Percentiles rank a stretch among this genome's conserved stretches.
These are phyloP conservation scores for Hypomontagnella submonticulosa DNA, from an alignment of 495 filamentous ascomycete genomes.

Conservation along the genomic window DNA sequence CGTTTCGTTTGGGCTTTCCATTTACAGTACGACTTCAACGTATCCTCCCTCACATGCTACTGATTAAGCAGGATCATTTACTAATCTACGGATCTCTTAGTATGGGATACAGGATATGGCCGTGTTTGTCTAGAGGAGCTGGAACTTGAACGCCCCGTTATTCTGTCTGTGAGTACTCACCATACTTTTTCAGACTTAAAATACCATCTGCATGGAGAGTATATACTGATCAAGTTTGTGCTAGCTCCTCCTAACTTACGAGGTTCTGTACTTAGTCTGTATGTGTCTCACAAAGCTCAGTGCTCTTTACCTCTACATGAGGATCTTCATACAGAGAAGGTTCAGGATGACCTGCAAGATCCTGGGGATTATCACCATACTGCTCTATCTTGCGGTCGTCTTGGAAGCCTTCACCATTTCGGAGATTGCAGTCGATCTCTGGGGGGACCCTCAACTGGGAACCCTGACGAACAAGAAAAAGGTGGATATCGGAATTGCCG, in stretches of 20 bases:
- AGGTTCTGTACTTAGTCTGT: conserved; percentile 12
- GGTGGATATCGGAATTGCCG: conserved; percentile 40
- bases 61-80: neutral
- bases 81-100: conserved; percentile 1
- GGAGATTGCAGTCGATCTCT: conserved; percentile 46
- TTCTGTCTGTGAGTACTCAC: conserved; percentile 22
- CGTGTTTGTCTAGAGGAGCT: neutral
- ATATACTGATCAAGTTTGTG: neutral
- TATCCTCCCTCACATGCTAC: no score
- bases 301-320: conserved; percentile 53
- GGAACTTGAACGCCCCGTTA: neutral
- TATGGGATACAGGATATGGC: conserved; percentile 7
- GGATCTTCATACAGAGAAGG: conserved; percentile 46
- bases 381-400: conserved; percentile 17
- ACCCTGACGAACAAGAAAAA: neutral
- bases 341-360: conserved; percentile 26
- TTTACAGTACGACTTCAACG: conserved; percentile 23
- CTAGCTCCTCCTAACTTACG: conserved; percentile 31
- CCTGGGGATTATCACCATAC: conserved; percentile 39
- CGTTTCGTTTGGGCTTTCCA: conserved; percentile 19
- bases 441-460: conserved; percentile 34
- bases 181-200: neutral
- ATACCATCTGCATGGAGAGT: neutral
- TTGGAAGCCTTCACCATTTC: conserved; percentile 20
- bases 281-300: conserved; percentile 52